Evolutionary conservation across 352 stramenopile species (phyloP).

Genomic region (Phytophthora constricta): DNA sequence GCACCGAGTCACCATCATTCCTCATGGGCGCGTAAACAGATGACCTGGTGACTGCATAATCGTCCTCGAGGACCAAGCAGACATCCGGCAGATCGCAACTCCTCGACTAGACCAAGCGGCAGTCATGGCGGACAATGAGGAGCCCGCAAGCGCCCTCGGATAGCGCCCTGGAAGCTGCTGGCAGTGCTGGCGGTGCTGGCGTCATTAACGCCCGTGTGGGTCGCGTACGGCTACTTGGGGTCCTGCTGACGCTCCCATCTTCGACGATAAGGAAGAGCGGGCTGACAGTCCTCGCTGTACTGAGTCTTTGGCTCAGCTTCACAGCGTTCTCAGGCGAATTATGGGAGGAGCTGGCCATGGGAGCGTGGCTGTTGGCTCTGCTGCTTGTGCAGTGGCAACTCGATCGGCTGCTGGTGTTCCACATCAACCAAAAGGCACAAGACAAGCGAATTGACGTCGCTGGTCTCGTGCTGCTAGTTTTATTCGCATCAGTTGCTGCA

Average conservation of each 20-base stretch:
- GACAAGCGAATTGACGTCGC: slow-evolving; percentile 30
- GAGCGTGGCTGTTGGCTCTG: slow-evolving; percentile 35
- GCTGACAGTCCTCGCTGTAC: slow-evolving; percentile 27
- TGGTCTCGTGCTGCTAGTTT: slow-evolving; percentile 12
- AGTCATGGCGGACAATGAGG: slow-evolving; percentile 8
- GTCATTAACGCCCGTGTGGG: slow-evolving; percentile 50
- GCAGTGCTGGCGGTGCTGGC: slow-evolving; percentile 32
- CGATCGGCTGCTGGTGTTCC: slow-evolving; percentile 48
- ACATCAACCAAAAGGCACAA: slow-evolving; percentile 35
- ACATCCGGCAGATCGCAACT: background rate
- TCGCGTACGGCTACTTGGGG: slow-evolving; percentile 53
- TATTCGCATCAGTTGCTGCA: background rate
- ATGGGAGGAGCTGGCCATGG: slow-evolving; percentile 13
- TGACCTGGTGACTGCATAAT: no score
- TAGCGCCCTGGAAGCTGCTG: slow-evolving; percentile 31
- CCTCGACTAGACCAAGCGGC: background rate
- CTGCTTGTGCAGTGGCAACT: slow-evolving; percentile 57
- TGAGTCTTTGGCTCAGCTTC: slow-evolving; percentile 22
- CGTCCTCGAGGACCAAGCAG: background rate
- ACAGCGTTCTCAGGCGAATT: slow-evolving; percentile 25
- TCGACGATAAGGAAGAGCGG: slow-evolving; percentile 27
- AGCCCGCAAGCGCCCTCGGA: slow-evolving; percentile 27
- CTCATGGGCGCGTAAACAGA: background rate
- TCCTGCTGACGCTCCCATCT: slow-evolving; percentile 44
- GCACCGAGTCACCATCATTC: background rate